These are phyloP conservation scores for Primulina tabacum DNA, from an alignment of 257 asterid species.

Conservation along the genomic window DNA sequence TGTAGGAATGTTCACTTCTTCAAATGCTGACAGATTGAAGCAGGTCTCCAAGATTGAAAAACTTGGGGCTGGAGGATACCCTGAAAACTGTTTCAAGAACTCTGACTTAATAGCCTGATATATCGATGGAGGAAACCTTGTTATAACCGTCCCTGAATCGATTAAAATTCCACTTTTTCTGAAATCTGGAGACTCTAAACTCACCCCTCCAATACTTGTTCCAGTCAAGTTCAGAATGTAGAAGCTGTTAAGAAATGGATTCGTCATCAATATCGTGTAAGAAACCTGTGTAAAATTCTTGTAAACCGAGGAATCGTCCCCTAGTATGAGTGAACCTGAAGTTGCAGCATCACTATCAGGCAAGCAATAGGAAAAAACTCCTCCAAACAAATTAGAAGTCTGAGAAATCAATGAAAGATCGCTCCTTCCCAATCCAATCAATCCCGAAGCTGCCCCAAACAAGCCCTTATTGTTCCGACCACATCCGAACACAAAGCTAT, in stretches of 20 bases:
- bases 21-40: constrained; percentile 62
- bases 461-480: constrained; percentile 71
- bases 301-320: constrained; percentile 45
- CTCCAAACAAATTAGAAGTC: constrained; percentile 48
- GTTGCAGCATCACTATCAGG: constrained; percentile 49
- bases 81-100: constrained; percentile 77
- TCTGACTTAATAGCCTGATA: constrained; percentile 54
- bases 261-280: constrained; percentile 53
- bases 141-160: constrained; percentile 83
- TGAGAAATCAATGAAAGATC: constrained; percentile 70
- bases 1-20: constrained; percentile 67
- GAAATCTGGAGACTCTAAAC: constrained; percentile 36
- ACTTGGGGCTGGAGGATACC: constrained; percentile 62
- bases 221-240: constrained; percentile 72
- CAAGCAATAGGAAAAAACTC: constrained; percentile 83
- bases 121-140: constrained; percentile 73
- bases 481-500: constrained; percentile 69
- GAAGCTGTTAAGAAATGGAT: constrained; percentile 55
- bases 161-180: constrained; percentile 50
- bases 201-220: constrained; percentile 55
- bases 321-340: constrained; percentile 67
- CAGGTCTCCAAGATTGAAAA: constrained; percentile 81
- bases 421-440: constrained; percentile 83
- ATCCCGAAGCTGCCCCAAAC: constrained; percentile 78
- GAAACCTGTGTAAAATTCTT: constrained; percentile 57